Evolutionary conservation across 2,329 filamentous ascomycete genomes (phyloP), one percentile per base, ranked within the genome.

Genomic region (Trichoderma sp.): DNA sequence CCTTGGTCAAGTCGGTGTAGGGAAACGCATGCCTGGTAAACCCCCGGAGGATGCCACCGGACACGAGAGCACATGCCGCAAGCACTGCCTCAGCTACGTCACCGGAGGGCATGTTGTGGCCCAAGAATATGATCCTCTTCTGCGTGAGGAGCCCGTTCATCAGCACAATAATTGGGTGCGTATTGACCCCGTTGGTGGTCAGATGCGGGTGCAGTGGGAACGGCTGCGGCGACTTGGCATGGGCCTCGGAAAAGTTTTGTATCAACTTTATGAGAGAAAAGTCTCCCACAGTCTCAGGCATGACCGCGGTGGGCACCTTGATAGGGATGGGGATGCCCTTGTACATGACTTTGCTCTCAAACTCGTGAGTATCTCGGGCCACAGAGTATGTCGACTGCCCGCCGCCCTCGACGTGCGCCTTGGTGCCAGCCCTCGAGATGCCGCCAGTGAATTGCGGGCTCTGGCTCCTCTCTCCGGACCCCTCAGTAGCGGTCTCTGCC

Each of bases 81-180:
- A 99, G 87, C 3, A 99, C 96, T n/a, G 96, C 95, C 83, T 99
- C 95, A 2, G 96, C 96, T 30, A 99, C 96, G 79, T 98, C 95
- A 26, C 95, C 94, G 1, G 96, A 98, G 1, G 96, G 95, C 81
- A 95, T 91, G 78, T 97, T 97, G 84, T 99, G 93, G 3, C 96
- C 96, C 7, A 99, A 86, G 80, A 99, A 99, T 73, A 99, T 95
- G 78, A 99, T 90, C 68, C 96, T 91, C 83, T 99, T 99, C 79
- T 99, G 95, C 0, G 96, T 99, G 68, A 99, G 86, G 74, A 99
- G 90, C 0, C 94, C 96, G 79, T 99, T 99, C 77, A 96, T 91
- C 28, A 99, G 89, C 7, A 99, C 93, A 74, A 98, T 95, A 75
- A 99, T 93, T 0, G 96, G 96, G 80, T 99, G 96, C 0, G 96